Base-by-base conservation (phyloP, 805 yeast species). In the Candida dendrica region DNA sequence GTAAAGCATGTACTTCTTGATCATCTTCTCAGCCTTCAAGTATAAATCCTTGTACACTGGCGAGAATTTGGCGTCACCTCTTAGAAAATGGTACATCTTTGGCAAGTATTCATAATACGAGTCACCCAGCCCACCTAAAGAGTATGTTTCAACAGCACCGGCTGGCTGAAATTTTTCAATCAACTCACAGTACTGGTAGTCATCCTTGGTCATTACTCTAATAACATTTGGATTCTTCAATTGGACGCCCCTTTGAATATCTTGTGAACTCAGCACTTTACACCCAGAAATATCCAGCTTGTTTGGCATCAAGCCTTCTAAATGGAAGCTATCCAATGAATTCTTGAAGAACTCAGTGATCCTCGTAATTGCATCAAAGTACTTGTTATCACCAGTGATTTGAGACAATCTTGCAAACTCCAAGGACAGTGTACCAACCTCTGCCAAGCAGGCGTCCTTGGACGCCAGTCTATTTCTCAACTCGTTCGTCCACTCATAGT, bases 351-450 rank as follows among this genome's bases (percentile, higher is more conserved):
- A 60, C 20, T 66, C 55, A 4, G 71, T 71, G 16, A 75, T 60
- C 33, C 73, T 63, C 20, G 70, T 70, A 14, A 71, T 64, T 8
- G 75, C 76, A 45, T 75, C 73, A 53, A 64, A 75, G 55, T 75
- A 79, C 37, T 60, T 63, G 44, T 68, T 55, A 38, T 74, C 66
- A 5, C 66, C 65, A 1, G 81, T 72, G 19, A 78, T 41, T 44
- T 76, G 79, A 1, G 81, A 61, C 36, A 78, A 52, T 33, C 75
- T 61, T 7, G 77, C 64, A 43, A 78, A 73, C 49, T 78, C 84
- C 34, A 78, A 56, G 0, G 75, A 61, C 40, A 75, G 51, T 1
- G 80, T 68, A 2, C 74, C 75, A 38, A 76, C 51, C 40, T 73
- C 77, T 2, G 81, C 73, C 6, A 71, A 48, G 6, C 66, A 53